phyloP scores from a whole-genome alignment of 2,329 filamentous ascomycete genomes.

The Sclerotinia spermophila region DNA sequence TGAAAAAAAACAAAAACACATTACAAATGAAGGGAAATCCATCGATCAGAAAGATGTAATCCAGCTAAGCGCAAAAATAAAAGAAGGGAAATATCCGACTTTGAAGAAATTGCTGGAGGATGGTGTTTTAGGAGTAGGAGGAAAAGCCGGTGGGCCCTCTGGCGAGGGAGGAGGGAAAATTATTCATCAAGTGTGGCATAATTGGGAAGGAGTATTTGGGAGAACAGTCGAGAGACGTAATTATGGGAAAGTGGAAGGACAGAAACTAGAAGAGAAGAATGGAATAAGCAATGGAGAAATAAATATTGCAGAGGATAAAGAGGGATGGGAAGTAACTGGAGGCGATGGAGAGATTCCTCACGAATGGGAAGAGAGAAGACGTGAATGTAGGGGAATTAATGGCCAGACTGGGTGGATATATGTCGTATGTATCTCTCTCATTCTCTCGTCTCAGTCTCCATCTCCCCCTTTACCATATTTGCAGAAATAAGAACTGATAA shows the following conservation, averaged over 20 bases:
- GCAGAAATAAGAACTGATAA: not conserved
- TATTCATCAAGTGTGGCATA: conserved; percentile 9
- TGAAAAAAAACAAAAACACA: not conserved
- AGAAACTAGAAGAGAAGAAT: not conserved
- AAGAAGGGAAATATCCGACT: not conserved
- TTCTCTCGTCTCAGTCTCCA: not conserved
- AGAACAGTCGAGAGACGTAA: not conserved
- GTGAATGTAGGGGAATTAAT: not conserved
- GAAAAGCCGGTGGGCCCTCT: fast-evolving
- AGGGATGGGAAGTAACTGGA: not conserved
- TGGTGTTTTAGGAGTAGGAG: not conserved
- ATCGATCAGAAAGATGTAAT: not conserved
- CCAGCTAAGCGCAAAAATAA: not conserved
- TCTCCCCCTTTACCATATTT: not conserved
- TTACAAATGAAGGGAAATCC: not conserved
- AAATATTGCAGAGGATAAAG: not conserved
- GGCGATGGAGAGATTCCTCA: not conserved
- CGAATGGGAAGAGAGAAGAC: not conserved
- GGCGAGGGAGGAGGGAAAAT: not conserved
- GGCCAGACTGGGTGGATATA: not conserved
- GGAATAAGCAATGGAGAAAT: not conserved
- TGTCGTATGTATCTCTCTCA: not conserved
- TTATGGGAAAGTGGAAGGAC: not conserved
- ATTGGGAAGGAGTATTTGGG: not conserved
- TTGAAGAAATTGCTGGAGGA: not conserved